phyloP scores from a whole-genome alignment of 2,329 filamentous ascomycete genomes.

The Moelleriella libera region DNA sequence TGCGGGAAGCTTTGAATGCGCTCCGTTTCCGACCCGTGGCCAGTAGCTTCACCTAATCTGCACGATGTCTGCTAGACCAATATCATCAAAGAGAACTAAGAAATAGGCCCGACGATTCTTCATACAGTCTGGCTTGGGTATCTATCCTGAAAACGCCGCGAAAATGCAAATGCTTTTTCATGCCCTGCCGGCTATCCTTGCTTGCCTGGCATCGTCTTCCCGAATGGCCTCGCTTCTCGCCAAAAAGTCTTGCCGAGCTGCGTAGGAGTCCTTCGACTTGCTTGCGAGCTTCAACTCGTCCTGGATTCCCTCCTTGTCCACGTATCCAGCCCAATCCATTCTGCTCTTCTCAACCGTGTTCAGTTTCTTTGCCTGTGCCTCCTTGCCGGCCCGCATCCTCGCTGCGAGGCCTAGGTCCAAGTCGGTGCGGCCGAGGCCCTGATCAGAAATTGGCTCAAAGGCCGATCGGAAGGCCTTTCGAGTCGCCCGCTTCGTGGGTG shows the following conservation, averaged over 20 bases:
- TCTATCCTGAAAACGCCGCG: not conserved
- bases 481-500: conserved; percentile 28
- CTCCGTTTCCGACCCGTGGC: too few species aligned
- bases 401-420: conserved; percentile 42
- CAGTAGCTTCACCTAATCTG: too few species aligned
- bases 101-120: too few species aligned
- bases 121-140: not conserved
- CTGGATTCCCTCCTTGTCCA: conserved; percentile 57
- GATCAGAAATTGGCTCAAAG: conserved; percentile 43
- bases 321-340: conserved; percentile 60
- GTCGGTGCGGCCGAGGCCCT: conserved; percentile 32
- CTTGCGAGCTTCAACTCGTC: conserved; percentile 53
- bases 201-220: conserved; percentile 44
- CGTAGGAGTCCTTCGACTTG: conserved; percentile 49
- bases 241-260: conserved; percentile 49
- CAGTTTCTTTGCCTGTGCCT: conserved; percentile 45
- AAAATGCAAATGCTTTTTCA: conserved; percentile 7
- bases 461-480: conserved; percentile 44
- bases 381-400: conserved; percentile 31
- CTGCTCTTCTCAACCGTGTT: conserved; percentile 60
- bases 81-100: too few species aligned
- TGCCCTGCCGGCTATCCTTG: conserved; percentile 27
- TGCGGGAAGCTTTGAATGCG: too few species aligned
- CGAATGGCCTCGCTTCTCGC: conserved; percentile 48
- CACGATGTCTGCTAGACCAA: too few species aligned